Conservation (phyloP, 2,329 filamentous ascomycete species). For the Celoporthe dispersa region DNA sequence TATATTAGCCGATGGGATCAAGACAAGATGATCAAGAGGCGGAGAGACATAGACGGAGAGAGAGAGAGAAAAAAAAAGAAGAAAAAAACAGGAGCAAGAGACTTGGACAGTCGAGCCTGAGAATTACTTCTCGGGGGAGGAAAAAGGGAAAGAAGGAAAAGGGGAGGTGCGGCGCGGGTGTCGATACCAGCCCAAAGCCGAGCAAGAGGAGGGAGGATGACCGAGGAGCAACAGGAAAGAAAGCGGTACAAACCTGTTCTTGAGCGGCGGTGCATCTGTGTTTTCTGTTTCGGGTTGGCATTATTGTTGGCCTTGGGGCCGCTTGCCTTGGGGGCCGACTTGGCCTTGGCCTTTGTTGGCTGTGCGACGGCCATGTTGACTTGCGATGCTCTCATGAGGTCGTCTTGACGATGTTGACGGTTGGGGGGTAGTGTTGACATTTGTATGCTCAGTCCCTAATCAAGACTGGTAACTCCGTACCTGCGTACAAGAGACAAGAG, state of each 20-base stretch:
- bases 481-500: conserved; percentile 38
- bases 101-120: conserved; percentile 29
- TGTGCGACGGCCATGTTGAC: conserved; percentile 67
- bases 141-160: not conserved
- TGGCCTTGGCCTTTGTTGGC: conserved; percentile 63
- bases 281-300: conserved; percentile 66
- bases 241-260: conserved; percentile 76
- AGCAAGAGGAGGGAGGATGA: conserved; percentile 4
- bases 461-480: conserved; percentile 50
- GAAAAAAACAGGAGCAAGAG: conserved; percentile 33
- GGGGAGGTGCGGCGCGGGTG: not conserved
- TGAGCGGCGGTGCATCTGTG: conserved; percentile 92
- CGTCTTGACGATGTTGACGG: conserved; percentile 47
- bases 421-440: conserved; percentile 71
- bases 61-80: conserved; percentile 31
- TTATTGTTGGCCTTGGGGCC: conserved; percentile 53
- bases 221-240: conserved; percentile 31
- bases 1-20: conserved; percentile 39
- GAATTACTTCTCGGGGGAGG: not conserved
- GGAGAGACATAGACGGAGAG: conserved; percentile 15
- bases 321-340: conserved; percentile 58
- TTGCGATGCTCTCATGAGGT: conserved; percentile 53
- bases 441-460: conserved; percentile 51
- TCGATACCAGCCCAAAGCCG: conserved; percentile 6
- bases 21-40: conserved; percentile 7